phyloP scores from a whole-genome alignment of 257 asterid species.

The Scutellaria barbata region DNA sequence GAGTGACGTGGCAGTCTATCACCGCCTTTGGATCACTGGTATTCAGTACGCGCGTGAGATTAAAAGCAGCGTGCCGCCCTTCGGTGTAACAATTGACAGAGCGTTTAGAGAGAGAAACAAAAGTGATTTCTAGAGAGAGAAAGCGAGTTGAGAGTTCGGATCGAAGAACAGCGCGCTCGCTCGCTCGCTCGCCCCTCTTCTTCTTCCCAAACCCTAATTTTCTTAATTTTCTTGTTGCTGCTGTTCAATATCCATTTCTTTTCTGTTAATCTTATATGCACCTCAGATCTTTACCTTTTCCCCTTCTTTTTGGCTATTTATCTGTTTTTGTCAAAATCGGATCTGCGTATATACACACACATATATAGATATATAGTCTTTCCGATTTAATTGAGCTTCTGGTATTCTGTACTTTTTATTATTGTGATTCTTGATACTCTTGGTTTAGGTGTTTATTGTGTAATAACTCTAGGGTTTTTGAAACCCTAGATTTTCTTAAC shows the following conservation, averaged over 20 bases:
- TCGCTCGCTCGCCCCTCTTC: slow-evolving; percentile 23
- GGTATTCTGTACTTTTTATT: slow-evolving; percentile 27
- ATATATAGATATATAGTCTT: slow-evolving; percentile 21
- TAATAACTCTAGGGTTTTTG: slow-evolving; percentile 46
- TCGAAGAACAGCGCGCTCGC: slow-evolving; percentile 44
- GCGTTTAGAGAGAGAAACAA: slow-evolving; percentile 42
- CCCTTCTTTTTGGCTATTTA: slow-evolving; percentile 28
- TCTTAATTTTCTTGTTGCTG: slow-evolving; percentile 5
- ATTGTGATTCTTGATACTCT: slow-evolving; percentile 8
- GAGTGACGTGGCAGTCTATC: slow-evolving; percentile 39
- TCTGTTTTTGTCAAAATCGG: slow-evolving; percentile 26
- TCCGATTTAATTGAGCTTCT: slow-evolving; percentile 37
- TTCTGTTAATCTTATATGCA: slow-evolving; percentile 23
- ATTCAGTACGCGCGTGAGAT: slow-evolving; percentile 47
- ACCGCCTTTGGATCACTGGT: slow-evolving; percentile 41
- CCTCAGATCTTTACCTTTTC: slow-evolving; percentile 20
- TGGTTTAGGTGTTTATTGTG: slow-evolving; percentile 30
- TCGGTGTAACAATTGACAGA: slow-evolving; percentile 18
- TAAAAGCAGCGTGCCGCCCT: slow-evolving; percentile 35
- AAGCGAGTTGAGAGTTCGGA: slow-evolving; percentile 51
- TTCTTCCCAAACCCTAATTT: slow-evolving; percentile 54
- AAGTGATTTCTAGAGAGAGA: slow-evolving; percentile 47
- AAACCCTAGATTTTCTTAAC: slow-evolving; percentile 50
- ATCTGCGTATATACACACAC: slow-evolving; percentile 26
- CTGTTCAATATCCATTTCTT: slow-evolving; percentile 1